Evolutionary conservation across 331 rosid genomes (phyloP).

Genomic region (Telfairia occidentalis): DNA sequence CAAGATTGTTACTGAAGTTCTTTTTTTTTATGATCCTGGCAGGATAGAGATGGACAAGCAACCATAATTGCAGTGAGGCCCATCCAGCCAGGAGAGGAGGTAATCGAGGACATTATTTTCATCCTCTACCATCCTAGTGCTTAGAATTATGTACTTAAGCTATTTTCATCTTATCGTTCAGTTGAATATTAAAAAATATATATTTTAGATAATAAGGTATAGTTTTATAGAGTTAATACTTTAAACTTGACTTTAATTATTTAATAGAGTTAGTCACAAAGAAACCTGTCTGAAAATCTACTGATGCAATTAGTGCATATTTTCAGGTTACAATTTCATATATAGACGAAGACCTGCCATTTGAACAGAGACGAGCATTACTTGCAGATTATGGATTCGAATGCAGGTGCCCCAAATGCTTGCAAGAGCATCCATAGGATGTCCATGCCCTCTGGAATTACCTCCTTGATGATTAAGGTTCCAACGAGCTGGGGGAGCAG

Average conservation of each 20-base stretch:
- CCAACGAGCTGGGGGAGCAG: background rate
- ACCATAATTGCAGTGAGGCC: constrained; percentile 54
- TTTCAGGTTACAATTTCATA: constrained; percentile 87
- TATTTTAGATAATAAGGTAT: too few relatives aligned
- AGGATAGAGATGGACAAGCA: constrained; percentile 94
- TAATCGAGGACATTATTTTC: constrained; percentile 8
- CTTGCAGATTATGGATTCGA: constrained; percentile 80
- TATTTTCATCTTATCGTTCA: background rate
- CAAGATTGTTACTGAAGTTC: background rate
- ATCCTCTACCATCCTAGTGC: background rate
- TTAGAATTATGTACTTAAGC: background rate
- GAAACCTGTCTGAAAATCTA: background rate
- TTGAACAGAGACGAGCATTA: constrained; percentile 57
- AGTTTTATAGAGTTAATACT: too few relatives aligned
- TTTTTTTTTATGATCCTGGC: constrained; percentile 18
- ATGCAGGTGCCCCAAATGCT: constrained; percentile 64
- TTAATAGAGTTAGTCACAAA: background rate
- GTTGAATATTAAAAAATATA: background rate
- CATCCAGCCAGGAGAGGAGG: constrained; percentile 76
- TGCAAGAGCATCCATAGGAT: constrained; percentile 35
- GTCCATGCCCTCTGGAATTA: background rate
- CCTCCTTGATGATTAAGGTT: background rate
- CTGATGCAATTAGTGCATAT: background rate
- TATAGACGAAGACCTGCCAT: constrained; percentile 76
- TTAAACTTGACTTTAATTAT: background rate